Evolutionary conservation across 305 asterid genomes (phyloP).

Genomic region (Fraxinus sp.): DNA sequence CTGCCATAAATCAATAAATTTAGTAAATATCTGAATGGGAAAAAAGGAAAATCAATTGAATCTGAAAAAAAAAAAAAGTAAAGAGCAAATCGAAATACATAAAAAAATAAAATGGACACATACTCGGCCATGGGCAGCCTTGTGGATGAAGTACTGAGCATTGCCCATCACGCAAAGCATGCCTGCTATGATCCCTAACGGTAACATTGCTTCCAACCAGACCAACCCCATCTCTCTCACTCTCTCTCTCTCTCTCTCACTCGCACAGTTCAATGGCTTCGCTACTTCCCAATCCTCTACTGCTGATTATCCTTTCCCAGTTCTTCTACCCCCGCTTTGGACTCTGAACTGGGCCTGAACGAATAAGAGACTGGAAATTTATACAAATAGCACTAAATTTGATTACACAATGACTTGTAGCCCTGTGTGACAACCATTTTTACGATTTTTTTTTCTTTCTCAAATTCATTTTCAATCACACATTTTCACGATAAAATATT

Average conservation of each 20-base stretch:
- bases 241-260: background rate
- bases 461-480: no score
- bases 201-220: conserved; percentile 80
- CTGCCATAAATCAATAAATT: conserved; percentile 32
- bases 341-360: background rate
- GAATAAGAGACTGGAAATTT: background rate
- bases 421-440: no score
- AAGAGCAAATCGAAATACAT: background rate
- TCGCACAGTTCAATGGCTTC: background rate
- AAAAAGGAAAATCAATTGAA: background rate
- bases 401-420: background rate
- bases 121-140: conserved; percentile 93
- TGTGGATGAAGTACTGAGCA: conserved; percentile 81
- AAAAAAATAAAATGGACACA: conserved; percentile 5
- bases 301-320: background rate
- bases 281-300: background rate
- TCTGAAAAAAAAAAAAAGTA: background rate
- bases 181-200: conserved; percentile 90
- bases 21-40: background rate
- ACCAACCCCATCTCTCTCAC: conserved; percentile 42
- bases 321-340: background rate
- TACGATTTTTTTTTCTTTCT: no score
- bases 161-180: conserved; percentile 93
- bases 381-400: background rate
- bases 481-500: no score